Evolutionary conservation across 169 alveolate genomes (phyloP), one percentile per base, ranked within the genome.

Genomic region (Eimeria falciformis): DNA sequence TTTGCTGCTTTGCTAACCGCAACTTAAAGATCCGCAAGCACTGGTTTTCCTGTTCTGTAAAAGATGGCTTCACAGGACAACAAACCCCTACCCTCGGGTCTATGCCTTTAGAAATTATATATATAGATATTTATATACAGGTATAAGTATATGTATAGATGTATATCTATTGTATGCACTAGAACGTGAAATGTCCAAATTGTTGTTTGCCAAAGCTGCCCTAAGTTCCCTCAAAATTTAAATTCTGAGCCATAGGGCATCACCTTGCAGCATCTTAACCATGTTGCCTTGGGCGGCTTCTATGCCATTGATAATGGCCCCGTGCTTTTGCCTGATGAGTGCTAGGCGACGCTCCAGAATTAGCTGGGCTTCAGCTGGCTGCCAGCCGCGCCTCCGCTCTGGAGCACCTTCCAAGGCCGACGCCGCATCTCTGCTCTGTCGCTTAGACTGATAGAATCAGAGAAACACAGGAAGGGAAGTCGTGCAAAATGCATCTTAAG

Each of bases 221-320:
- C n/a, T n/a, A n/a, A n/a, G n/a, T n/a, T n/a, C n/a, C n/a, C n/a
- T n/a, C n/a, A n/a, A n/a, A n/a, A n/a, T n/a, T n/a, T n/a, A n/a
- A n/a, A n/a, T n/a, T 14, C 3, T 40, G 45, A 58, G 58, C 83
- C 86, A 45, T 77, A 3, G 86, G 62, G 86, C n/a, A n/a, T 77
- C 86, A 81, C 89, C 89, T 81, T 81, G 89, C 75, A 81, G 2
- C 77, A 46, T 55, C 73, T 56, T 81, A 56, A 81, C 73, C 73
- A 81, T 37, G 77, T 53, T 56, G 53, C 47, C 89, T 55, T 81
- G 89, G 18, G 89, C 89, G 2, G 73, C 77, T 0, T 81, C 89
- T 12, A 81, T 81, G 56, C 77, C 89, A 53, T 55, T 50, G 1
- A 81, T 55, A 65, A 81, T 65, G 2, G 89, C 89, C 37, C 55